These are phyloP conservation scores for Adiantum capillusveneris DNA, from an alignment of 75 land plant genomes.

Conservation along the genomic window DNA sequence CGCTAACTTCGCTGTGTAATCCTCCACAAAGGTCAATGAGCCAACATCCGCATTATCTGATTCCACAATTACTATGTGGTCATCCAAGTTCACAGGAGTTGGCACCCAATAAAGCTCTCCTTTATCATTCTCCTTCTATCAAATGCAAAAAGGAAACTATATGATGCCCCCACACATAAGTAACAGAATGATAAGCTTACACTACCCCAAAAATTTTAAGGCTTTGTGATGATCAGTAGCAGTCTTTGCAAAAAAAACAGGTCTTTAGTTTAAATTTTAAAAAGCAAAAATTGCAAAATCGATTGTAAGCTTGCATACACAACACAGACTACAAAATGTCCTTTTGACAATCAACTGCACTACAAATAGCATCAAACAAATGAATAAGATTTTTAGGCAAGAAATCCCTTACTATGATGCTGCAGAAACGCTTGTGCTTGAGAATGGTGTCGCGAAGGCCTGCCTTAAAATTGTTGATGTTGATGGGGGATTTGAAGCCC, in stretches of 20 bases:
- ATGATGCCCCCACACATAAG: neutral
- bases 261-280: no score
- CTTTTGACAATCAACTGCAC: no score
- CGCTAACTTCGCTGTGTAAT: conserved; percentile 35
- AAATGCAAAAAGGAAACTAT: neutral
- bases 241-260: no score
- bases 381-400: neutral
- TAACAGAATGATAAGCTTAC: neutral
- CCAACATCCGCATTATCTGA: conserved; percentile 8
- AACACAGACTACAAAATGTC: neutral
- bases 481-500: conserved; percentile 23
- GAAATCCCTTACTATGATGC: conserved; percentile 31
- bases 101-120: conserved; percentile 37
- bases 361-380: neutral
- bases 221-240: no score
- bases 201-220: no score
- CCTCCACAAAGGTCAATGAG: conserved; percentile 33
- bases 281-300: neutral
- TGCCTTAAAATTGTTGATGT: conserved; percentile 21
- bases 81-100: conserved; percentile 34
- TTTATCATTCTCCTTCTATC: conserved; percentile 25
- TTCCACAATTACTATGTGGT: conserved; percentile 36
- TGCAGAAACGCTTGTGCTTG: conserved; percentile 64
- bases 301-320: neutral
- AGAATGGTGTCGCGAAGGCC: conserved; percentile 37